Conservation (phyloP, 164 flowering plant species). For the Dillenia suffruticosa region DNA sequence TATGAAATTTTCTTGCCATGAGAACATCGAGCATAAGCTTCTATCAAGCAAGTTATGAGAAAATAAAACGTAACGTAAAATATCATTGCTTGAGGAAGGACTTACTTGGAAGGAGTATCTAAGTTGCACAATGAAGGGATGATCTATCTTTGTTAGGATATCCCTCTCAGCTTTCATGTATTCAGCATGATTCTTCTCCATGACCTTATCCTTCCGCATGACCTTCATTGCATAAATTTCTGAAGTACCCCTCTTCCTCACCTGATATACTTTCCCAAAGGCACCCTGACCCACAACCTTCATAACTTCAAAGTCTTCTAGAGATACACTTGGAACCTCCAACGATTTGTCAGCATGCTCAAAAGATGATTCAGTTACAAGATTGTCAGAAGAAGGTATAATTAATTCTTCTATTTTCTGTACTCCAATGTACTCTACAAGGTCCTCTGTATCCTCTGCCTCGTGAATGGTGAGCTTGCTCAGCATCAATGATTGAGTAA, state of each 20-base stretch:
- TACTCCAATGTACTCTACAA: constrained; percentile 26
- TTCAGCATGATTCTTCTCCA: constrained; percentile 82
- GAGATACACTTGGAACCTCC: constrained; percentile 36
- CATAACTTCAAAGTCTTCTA: constrained; percentile 84
- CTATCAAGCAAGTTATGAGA: neutral
- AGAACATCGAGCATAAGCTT: no score
- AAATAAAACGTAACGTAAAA: neutral
- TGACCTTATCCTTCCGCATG: constrained; percentile 78
- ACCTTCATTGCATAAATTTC: constrained; percentile 98
- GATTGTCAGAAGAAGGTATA: constrained; percentile 21
- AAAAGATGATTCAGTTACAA: constrained; percentile 14
- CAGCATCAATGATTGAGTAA: constrained; percentile 47
- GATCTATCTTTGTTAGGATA: constrained; percentile 75
- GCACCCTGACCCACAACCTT: constrained; percentile 92
- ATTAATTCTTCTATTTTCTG: constrained; percentile 21
- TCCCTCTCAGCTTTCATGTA: constrained; percentile 95
- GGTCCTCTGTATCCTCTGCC: constrained; percentile 39
- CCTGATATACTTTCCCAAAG: constrained; percentile 91
- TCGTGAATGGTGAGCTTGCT: constrained; percentile 53
- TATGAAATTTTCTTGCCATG: no score
- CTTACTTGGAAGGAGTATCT: constrained; percentile 88
- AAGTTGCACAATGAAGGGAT: constrained; percentile 85
- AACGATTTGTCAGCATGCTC: constrained; percentile 11
- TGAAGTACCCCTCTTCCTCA: constrained; percentile 62
- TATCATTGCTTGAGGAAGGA: neutral